These are phyloP conservation scores for Ulmus americana DNA, from an alignment of 331 rosid genomes.

Conservation along the genomic window DNA sequence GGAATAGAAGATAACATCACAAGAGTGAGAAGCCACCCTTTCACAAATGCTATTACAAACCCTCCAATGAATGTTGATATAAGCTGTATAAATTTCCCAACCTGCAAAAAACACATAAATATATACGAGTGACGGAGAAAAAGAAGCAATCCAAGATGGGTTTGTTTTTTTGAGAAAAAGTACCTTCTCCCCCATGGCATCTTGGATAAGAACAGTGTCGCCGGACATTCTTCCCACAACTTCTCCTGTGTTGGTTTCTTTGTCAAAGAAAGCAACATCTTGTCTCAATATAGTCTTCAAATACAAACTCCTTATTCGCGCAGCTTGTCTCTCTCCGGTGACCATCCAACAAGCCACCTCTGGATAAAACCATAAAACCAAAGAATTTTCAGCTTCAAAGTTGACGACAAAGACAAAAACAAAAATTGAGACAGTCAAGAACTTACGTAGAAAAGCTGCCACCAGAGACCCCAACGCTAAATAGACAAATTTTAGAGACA, in stretches of 20 bases:
- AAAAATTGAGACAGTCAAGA: background rate
- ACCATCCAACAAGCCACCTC: conserved; percentile 84
- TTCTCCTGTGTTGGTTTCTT: conserved; percentile 73
- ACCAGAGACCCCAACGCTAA: conserved; percentile 41
- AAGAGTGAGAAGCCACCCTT: conserved; percentile 47
- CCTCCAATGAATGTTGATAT: conserved; percentile 38
- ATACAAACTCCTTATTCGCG: conserved; percentile 63
- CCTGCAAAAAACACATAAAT: conserved; percentile 21
- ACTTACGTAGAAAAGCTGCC: conserved; percentile 63
- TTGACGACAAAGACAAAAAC: background rate
- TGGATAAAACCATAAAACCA: conserved; percentile 15
- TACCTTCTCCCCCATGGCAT: conserved; percentile 91
- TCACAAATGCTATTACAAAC: conserved; percentile 36
- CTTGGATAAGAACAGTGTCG: conserved; percentile 76
- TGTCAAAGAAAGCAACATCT: conserved; percentile 68
- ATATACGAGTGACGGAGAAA: background rate
- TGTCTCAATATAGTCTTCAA: conserved; percentile 65
- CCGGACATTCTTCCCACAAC: conserved; percentile 81
- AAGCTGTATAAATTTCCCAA: conserved; percentile 39
- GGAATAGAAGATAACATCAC: conserved; percentile 44
- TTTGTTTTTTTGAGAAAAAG: background rate
- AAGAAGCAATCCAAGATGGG: too few species aligned
- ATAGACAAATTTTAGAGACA: conserved; percentile 52
- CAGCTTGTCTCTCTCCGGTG: conserved; percentile 82
- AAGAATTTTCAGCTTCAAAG: too few species aligned